Base-by-base conservation (phyloP, 78 protist species). In the Dictyostelium capitatum region DNA sequence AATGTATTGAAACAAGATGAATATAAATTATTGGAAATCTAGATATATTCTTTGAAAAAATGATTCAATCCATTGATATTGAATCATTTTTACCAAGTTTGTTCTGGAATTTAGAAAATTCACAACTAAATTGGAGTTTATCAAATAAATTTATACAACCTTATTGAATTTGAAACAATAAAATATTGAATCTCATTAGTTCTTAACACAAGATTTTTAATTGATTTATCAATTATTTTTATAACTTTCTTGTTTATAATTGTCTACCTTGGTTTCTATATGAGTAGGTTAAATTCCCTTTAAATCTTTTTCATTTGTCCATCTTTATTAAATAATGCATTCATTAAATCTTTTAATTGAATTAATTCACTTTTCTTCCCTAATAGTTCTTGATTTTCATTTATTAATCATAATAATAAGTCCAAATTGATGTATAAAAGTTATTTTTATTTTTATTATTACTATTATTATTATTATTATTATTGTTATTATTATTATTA, bases 231-330 rank as follows among this genome's bases (percentile, higher is more conserved):
- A 50, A 72, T 46, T 54, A 84, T 51, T 28, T 72, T 67, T 25
- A 84, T 74, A 28, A 84, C 59, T 84, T 84, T 84, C 91, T 84
- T 11, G 91, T 57, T 74, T 59, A 74, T 15, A 84, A 74, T 74
- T 23, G 53, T 54, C 91, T 30, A 37, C 91, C 91, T 41, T 74
- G 28, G 12, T 28, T 43, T 41, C 83, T 37, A 47, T 84, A 84
- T 1, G 91, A 84, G 19, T 56, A 73, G 1, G 62, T 25, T 3
- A 74, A 75, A 43, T 57, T 19, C 1, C 28, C 28, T 12, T 30
- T 37, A 32, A 32, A 1, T 69, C 67, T 15, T 30, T 17, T 32
- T 83, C 90, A 69, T 37, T 43, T 4, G 12, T 73, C 80, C 81
- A 83, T 84, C 75, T 17, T 84, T 75, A 59, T 64, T 74, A 46